Evolutionary conservation across 371 early-diverging fungal species (phyloP).

Genomic region (Dichotomocladium elegans): DNA sequence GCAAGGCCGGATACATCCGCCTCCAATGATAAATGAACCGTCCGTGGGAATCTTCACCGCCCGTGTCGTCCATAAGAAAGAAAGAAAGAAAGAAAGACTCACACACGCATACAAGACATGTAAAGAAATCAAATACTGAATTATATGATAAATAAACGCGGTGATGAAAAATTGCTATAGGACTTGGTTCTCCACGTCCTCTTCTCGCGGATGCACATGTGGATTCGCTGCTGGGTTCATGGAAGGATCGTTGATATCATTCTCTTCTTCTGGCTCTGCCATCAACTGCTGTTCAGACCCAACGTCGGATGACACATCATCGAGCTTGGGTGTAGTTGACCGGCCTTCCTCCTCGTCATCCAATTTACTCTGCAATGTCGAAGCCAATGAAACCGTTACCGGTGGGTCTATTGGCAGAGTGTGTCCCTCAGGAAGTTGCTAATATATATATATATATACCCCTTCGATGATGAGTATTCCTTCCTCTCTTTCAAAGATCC

Average conservation of each 20-base stretch:
- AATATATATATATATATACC: background rate
- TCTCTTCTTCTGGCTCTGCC: conserved; percentile 26
- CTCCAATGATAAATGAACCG: too few species aligned
- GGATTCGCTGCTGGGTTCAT: conserved; percentile 42
- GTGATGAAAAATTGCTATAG: too few species aligned
- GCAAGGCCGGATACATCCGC: too few species aligned
- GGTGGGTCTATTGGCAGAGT: conserved; percentile 8
- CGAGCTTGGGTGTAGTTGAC: conserved; percentile 40
- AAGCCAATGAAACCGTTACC: conserved; percentile 1
- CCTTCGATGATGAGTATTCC: background rate
- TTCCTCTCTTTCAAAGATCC: too few species aligned
- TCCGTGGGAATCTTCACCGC: too few species aligned
- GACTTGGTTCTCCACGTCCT: conserved; percentile 29
- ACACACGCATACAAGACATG: too few species aligned
- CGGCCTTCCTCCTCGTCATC: conserved; percentile 26
- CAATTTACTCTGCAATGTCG: background rate
- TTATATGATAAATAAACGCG: too few species aligned
- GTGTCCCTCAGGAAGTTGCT: too few species aligned
- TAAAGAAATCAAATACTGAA: too few species aligned
- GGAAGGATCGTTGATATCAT: conserved; percentile 36
- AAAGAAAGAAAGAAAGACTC: too few species aligned
- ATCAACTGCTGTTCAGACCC: conserved; percentile 20
- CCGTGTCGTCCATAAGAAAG: too few species aligned
- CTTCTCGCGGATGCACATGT: conserved; percentile 32
- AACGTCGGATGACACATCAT: conserved; percentile 41